Conservation (phyloP, 768 basidiomycete species). For the Rhodotorula graminis region DNA sequence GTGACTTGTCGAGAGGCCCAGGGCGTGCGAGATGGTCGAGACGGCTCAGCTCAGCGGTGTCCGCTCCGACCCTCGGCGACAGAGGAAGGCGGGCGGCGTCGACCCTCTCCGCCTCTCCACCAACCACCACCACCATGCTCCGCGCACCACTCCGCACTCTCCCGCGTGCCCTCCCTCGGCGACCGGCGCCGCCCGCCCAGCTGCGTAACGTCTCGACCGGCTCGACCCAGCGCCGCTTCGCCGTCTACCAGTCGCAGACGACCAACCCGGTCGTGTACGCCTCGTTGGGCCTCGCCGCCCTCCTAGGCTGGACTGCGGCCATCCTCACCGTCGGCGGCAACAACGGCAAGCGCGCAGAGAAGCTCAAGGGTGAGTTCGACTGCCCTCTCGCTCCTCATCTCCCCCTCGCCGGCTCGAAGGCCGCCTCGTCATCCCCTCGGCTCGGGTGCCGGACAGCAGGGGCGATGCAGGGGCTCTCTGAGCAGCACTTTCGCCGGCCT, state of each 20-base stretch:
- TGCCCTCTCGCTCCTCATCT: neutral
- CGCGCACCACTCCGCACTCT: constrained; percentile 12
- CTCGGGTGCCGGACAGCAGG: too few species aligned
- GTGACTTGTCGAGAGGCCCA: too few species aligned
- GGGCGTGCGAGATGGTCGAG: neutral
- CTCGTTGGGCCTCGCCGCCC: constrained; percentile 25
- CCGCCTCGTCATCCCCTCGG: too few species aligned
- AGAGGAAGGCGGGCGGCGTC: too few species aligned
- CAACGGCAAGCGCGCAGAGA: constrained; percentile 11
- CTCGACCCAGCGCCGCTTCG: neutral
- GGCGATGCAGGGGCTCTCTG: too few species aligned
- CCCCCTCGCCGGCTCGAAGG: too few species aligned
- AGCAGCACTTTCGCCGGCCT: too few species aligned
- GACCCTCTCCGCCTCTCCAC: neutral
- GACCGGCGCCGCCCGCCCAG: neutral
- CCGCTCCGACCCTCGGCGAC: too few species aligned
- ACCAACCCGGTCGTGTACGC: constrained; percentile 20
- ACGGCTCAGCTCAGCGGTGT: too few species aligned
- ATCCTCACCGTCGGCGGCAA: constrained; percentile 20
- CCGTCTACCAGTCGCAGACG: constrained; percentile 25
- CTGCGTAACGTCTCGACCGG: neutral
- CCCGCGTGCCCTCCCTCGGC: neutral
- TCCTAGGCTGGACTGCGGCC: constrained; percentile 28
- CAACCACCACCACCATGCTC: constrained; percentile 5
- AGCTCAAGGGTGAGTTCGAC: neutral